These are phyloP conservation scores for Podila epicladia DNA, from an alignment of 192 early-diverging fungal genomes.

Conservation along the genomic window DNA sequence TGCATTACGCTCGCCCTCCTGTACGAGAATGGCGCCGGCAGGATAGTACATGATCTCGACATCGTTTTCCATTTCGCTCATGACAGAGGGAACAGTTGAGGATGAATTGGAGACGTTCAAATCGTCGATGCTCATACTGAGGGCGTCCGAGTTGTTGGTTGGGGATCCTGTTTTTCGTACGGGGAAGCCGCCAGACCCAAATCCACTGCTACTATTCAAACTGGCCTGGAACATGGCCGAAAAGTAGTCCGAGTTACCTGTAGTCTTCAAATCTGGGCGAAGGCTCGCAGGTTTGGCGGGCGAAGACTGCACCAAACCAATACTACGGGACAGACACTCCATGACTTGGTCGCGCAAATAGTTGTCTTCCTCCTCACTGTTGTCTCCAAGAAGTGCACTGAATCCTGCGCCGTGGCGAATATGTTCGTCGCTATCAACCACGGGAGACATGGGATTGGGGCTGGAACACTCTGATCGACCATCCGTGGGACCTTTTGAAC, in stretches of 20 bases:
- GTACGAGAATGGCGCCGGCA: constrained; percentile 75
- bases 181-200: constrained; percentile 11
- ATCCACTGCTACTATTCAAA: constrained; percentile 3
- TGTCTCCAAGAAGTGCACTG: constrained; percentile 48
- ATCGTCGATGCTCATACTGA: constrained; percentile 22
- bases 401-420: constrained; percentile 52
- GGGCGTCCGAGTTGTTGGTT: constrained; percentile 26
- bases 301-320: constrained; percentile 58
- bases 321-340: constrained; percentile 66
- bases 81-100: constrained; percentile 26
- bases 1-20: constrained; percentile 83
- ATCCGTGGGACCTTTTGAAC: constrained; percentile 1
- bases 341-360: constrained; percentile 70
- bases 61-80: constrained; percentile 64
- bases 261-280: constrained; percentile 28
- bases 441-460: constrained; percentile 25
- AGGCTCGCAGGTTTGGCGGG: constrained; percentile 7
- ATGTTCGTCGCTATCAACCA: constrained; percentile 23
- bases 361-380: constrained; percentile 63
- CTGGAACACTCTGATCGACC: constrained; percentile 10
- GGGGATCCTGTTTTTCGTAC: constrained; percentile 40
- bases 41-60: constrained; percentile 81
- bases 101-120: constrained; percentile 30
- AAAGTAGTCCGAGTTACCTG: constrained; percentile 47
- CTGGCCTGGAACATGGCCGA: constrained; percentile 46